Percentiles rank a stretch among this genome's conserved stretches.
phyloP scores from a whole-genome alignment of 768 basidiomycete genomes.

The Tylopilus rubrobrunneus region DNA sequence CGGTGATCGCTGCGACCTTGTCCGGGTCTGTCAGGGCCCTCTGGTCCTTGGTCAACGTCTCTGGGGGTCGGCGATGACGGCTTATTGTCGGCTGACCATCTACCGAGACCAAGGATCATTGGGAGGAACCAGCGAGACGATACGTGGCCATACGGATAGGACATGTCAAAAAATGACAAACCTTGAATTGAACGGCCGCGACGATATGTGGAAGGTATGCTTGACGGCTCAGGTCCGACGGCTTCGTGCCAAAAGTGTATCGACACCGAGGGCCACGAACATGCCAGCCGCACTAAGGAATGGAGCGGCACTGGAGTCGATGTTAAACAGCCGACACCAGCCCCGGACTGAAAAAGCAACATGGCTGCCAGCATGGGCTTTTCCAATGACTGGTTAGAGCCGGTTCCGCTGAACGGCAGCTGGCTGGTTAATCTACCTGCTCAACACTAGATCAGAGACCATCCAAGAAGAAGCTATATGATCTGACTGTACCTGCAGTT shows the following conservation, averaged over 20 bases:
- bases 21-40: constrained; percentile 3
- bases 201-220: not conserved
- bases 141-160: not conserved
- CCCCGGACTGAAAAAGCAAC: constrained; percentile 53
- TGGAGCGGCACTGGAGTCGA: constrained; percentile 77
- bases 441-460: not conserved
- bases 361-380: constrained; percentile 56
- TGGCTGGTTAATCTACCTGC: constrained; percentile 65
- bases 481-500: constrained; percentile 49
- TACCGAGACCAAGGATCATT: constrained; percentile 24
- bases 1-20: constrained; percentile 19
- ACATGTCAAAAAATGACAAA: constrained; percentile 15
- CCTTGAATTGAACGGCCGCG: constrained; percentile 13
- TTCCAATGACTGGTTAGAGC: constrained; percentile 43
- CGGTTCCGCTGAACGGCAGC: constrained; percentile 39
- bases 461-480: not conserved
- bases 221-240: constrained; percentile 16
- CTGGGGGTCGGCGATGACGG: constrained; percentile 2
- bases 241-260: constrained; percentile 35
- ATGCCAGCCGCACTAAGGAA: constrained; percentile 61
- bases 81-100: constrained; percentile 22
- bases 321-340: constrained; percentile 59
- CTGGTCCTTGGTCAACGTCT: constrained; percentile 8
- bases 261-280: constrained; percentile 51
- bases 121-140: not conserved